Evolutionary conservation across 805 yeast species (phyloP), one percentile per base, ranked within the genome.

Genomic region (Candida peoriensis): DNA sequence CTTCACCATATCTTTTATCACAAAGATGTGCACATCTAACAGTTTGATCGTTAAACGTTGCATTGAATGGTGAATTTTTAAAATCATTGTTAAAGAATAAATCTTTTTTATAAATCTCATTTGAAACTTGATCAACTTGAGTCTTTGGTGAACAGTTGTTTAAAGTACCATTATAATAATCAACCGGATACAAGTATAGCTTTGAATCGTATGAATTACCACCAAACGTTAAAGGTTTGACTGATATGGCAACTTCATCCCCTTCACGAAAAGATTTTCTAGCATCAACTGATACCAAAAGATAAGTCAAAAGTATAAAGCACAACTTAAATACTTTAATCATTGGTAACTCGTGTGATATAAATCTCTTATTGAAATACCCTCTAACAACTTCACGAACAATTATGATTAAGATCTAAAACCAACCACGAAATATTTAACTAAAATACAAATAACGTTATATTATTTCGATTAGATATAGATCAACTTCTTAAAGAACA

Each of bases 221-320:
- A 17, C 55, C 57, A 14, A 52, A 50, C 6, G 55, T 43, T 1
- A 51, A 35, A 0, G 52, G 42, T 24, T 46, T 46, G 15, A 51
- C 52, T 3, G 48, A 34, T 11, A 52, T 17, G 8, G 46, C 42
- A 2, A 52, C 25, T 0, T 34, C 28, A 9, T 50, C 50, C 7
- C 43, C 48, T n/a, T 45, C 44, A 6, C 30, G 43, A 26, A 36
- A 50, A 18, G 13, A n/a, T n/a, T n/a, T 25, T 8, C 11, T 25
- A 5, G 20, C 28, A 15, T 25, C 17, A 3, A 13, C 19, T 16
- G 20, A 18, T 13, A 16, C 19, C 28, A 25, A 15, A n/a, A 25
- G 13, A 13, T 15, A 25, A 5, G 16, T 10, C 20, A 25, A 10
- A 4, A 13, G 12, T 11, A 25, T 8, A 11, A 25, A 19, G 11